Evolutionary conservation across 2,329 filamentous ascomycete species (phyloP).

Genomic region (Clonostachys rhizophaga): DNA sequence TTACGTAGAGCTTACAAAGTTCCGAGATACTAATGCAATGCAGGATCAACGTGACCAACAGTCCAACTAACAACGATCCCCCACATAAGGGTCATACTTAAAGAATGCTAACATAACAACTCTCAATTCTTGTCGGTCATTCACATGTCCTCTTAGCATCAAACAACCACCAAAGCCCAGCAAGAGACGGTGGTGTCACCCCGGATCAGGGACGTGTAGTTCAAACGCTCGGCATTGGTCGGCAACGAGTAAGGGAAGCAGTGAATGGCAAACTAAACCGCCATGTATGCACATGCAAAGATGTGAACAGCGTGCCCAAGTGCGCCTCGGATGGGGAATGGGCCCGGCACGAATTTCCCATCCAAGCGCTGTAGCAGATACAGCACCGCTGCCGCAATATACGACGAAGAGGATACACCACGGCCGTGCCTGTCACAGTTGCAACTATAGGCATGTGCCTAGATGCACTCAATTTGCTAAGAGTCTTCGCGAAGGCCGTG

Average conservation of each 20-base stretch:
- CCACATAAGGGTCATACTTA: too few species aligned
- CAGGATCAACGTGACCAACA: too few species aligned
- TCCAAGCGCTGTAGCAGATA: constrained; percentile 38
- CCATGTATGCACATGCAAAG: constrained; percentile 51
- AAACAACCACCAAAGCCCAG: constrained; percentile 33
- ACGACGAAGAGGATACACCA: constrained; percentile 34
- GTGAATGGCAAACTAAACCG: constrained; percentile 58
- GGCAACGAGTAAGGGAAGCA: constrained; percentile 50
- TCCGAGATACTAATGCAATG: too few species aligned
- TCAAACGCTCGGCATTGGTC: constrained; percentile 42
- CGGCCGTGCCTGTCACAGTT: constrained; percentile 36
- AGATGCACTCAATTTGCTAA: constrained; percentile 19
- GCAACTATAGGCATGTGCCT: constrained; percentile 34
- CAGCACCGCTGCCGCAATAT: constrained; percentile 58
- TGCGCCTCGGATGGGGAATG: constrained; percentile 40
- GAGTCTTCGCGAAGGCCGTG: constrained; percentile 18
- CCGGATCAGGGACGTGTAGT: constrained; percentile 41
- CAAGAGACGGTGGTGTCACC: constrained; percentile 30
- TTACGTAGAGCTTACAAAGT: too few species aligned
- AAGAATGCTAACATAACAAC: too few species aligned
- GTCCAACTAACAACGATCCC: too few species aligned
- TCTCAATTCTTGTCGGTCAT: background rate
- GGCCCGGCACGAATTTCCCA: constrained; percentile 45
- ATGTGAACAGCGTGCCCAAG: constrained; percentile 45
- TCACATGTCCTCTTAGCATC: constrained; percentile 11